phyloP scores from a whole-genome alignment of 805 yeast species.

The Komagataella pseudopastoris region DNA sequence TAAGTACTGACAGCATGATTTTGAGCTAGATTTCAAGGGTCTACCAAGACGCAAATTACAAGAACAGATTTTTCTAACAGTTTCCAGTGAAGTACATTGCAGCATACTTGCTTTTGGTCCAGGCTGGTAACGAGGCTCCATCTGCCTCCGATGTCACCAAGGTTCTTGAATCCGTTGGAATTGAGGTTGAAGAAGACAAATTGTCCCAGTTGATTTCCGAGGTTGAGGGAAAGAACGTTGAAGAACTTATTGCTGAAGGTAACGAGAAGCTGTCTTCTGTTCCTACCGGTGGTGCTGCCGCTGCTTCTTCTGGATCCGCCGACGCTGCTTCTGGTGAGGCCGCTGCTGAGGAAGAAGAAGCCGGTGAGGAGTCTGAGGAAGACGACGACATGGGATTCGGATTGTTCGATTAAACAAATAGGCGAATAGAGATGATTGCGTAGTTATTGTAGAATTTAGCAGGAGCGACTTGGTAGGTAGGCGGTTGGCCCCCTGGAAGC shows the following conservation, averaged over 20 bases:
- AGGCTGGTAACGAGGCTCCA: constrained; percentile 80
- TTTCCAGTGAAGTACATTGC: constrained; percentile 73
- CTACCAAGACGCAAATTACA: background rate
- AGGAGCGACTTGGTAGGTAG: background rate
- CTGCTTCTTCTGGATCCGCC: constrained; percentile 42
- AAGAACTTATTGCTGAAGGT: constrained; percentile 71
- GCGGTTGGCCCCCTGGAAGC: constrained; percentile 1
- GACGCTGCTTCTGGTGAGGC: constrained; percentile 40
- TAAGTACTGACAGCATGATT: background rate
- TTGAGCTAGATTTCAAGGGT: background rate
- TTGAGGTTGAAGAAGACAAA: constrained; percentile 73
- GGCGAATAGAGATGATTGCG: background rate
- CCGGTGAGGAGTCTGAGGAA: constrained; percentile 34
- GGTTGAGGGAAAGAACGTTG: constrained; percentile 64
- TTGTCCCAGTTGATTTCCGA: constrained; percentile 57
- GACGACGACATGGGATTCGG: constrained; percentile 72
- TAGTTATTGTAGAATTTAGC: constrained; percentile 1
- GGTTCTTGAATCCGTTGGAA: constrained; percentile 89
- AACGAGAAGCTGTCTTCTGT: constrained; percentile 68
- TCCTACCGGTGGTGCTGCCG: constrained; percentile 75
- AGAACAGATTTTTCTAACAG: constrained; percentile 2
- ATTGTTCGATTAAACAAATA: constrained; percentile 78
- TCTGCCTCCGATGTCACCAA: constrained; percentile 82
- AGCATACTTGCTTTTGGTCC: constrained; percentile 81
- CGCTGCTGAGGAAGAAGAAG: constrained; percentile 44